Evolutionary conservation across 345 rosid species (phyloP).

Genomic region (Salix udensis): DNA sequence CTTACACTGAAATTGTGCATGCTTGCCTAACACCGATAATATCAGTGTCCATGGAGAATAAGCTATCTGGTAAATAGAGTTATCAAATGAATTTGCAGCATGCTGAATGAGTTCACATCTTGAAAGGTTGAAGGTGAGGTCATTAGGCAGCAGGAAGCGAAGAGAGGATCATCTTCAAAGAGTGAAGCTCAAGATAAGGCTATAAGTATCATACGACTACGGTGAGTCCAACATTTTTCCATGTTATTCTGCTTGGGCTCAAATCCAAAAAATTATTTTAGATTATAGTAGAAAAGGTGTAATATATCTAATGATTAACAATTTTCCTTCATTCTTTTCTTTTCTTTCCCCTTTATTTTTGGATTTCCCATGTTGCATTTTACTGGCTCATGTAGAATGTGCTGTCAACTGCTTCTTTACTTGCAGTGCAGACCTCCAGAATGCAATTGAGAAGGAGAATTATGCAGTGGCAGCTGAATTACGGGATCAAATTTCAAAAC

Average conservation of each 20-base stretch:
- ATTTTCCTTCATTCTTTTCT: background rate
- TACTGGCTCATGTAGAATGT: background rate
- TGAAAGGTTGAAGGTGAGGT: constrained; percentile 84
- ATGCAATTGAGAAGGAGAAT: constrained; percentile 70
- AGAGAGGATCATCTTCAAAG: constrained; percentile 77
- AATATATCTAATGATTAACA: background rate
- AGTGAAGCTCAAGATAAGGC: constrained; percentile 97
- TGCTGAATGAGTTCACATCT: constrained; percentile 21
- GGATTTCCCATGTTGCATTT: background rate
- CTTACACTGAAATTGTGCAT: background rate
- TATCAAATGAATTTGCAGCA: background rate
- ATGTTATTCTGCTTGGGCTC: background rate
- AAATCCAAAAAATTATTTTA: background rate
- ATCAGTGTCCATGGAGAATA: constrained; percentile 7
- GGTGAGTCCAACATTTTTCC: constrained; percentile 40
- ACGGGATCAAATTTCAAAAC: constrained; percentile 65
- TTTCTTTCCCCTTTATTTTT: background rate
- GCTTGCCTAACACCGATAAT: background rate
- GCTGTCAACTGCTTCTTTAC: constrained; percentile 9
- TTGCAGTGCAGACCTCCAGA: constrained; percentile 81
- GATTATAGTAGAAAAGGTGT: background rate
- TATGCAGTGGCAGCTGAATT: constrained; percentile 72
- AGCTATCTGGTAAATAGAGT: constrained; percentile 7
- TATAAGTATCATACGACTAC: constrained; percentile 59
- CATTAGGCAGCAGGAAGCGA: constrained; percentile 55